Conservation (phyloP, 768 basidiomycete genomes). For the Suillus plorans region DNA sequence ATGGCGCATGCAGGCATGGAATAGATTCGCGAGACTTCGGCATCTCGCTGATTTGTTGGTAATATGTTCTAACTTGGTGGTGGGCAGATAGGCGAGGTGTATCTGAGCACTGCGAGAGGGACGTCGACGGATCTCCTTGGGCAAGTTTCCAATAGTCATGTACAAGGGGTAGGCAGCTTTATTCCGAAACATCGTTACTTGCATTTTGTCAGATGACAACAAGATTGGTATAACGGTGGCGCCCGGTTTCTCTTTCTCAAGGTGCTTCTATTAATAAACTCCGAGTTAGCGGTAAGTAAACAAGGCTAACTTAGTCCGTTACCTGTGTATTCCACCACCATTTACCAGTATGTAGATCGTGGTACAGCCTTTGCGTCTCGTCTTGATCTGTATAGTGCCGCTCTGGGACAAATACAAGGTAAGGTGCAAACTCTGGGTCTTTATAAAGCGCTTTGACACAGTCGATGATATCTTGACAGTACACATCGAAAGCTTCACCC, state of each 20-base stretch:
- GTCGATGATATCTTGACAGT: constrained; percentile 35
- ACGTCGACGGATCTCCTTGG: constrained; percentile 34
- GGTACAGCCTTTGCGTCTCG: constrained; percentile 21
- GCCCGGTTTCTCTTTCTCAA: constrained; percentile 16
- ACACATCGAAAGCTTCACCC: constrained; percentile 33
- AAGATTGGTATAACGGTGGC: not conserved
- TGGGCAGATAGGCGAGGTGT: not conserved
- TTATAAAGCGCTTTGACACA: constrained; percentile 36
- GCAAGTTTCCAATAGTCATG: constrained; percentile 36
- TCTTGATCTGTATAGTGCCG: constrained; percentile 33
- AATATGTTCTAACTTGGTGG: constrained; percentile 8
- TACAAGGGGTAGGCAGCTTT: constrained; percentile 20
- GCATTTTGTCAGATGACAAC: constrained; percentile 27
- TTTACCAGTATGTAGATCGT: constrained; percentile 34
- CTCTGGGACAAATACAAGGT: constrained; percentile 37
- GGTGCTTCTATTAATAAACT: constrained; percentile 8
- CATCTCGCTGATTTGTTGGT: constrained; percentile 18
- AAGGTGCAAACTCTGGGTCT: constrained; percentile 31
- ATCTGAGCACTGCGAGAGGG: constrained; percentile 22
- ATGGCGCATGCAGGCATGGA: constrained; percentile 34
- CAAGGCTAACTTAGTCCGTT: no score
- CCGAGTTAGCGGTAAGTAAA: no score
- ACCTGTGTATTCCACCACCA: constrained; percentile 58
- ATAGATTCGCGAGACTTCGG: constrained; percentile 32
- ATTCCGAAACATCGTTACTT: constrained; percentile 17